A percentile compares a stretch with the other conserved stretches of the same genome.
phyloP scores from a whole-genome alignment of 2,329 filamentous ascomycete genomes.

The Xylariaceae sp. region DNA sequence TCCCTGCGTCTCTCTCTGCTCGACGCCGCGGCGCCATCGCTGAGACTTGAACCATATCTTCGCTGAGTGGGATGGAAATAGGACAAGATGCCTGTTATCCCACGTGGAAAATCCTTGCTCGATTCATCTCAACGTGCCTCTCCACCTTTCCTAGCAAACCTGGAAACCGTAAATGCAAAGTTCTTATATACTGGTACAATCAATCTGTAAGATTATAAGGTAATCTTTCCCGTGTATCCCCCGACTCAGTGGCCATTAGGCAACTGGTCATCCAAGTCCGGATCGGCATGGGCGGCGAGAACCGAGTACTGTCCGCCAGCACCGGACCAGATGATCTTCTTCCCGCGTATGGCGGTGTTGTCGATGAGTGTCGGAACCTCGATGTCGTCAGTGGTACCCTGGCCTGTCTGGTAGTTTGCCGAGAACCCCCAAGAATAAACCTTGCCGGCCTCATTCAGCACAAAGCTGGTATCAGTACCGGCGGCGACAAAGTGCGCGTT shows the following conservation, averaged over 20 bases:
- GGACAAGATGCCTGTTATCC: too few species aligned
- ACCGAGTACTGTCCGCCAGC: conserved; percentile 85
- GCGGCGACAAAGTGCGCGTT: conserved; percentile 61
- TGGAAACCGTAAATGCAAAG: too few species aligned
- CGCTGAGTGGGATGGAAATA: too few species aligned
- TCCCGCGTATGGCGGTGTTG: conserved; percentile 78
- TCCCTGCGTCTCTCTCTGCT: too few species aligned
- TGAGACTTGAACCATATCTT: too few species aligned
- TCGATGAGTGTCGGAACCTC: conserved; percentile 77
- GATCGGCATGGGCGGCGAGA: conserved; percentile 48
- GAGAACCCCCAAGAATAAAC: conserved; percentile 82
- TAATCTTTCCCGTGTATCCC: background rate
- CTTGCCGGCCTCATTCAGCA: conserved; percentile 68
- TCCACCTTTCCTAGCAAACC: too few species aligned
- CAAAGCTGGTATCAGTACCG: conserved; percentile 74
- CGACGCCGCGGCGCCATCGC: too few species aligned
- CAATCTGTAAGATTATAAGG: background rate
- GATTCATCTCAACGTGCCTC: too few species aligned
- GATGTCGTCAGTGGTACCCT: conserved; percentile 78
- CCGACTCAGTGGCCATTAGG: too few species aligned
- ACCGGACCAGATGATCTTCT: conserved; percentile 76
- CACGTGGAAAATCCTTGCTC: too few species aligned
- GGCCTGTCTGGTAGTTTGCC: conserved; percentile 78
- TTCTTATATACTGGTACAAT: background rate
- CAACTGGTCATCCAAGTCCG: too few species aligned